These are phyloP conservation scores for Acacia confusa DNA, from an alignment of 306 rosid genomes.

Conservation along the genomic window DNA sequence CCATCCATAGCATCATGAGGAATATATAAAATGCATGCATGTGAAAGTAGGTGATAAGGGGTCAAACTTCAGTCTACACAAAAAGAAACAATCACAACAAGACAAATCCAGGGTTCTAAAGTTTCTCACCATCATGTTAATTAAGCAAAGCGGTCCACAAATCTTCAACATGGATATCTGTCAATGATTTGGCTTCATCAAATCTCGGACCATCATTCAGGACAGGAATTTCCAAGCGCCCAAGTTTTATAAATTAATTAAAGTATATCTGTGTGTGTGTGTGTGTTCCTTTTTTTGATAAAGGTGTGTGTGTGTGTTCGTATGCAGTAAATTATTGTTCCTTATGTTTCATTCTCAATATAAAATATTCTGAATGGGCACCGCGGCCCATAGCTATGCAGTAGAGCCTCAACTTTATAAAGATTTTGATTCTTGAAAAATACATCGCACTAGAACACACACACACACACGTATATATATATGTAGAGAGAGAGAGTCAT, in stretches of 20 bases:
- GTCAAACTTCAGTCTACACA: neutral
- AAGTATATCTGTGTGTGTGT: neutral
- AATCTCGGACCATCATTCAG: neutral
- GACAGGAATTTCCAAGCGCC: neutral
- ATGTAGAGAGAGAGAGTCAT: fast-evolving
- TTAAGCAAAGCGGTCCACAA: neutral
- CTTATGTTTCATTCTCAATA: neutral
- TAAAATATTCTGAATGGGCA: neutral
- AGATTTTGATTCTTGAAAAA: neutral
- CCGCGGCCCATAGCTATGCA: neutral
- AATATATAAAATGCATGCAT: neutral
- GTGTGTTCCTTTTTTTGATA: too few relatives aligned
- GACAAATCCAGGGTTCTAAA: neutral
- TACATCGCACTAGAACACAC: neutral
- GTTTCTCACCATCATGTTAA: neutral
- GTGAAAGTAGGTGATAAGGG: neutral
- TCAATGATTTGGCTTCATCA: neutral
- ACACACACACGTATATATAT: too few relatives aligned
- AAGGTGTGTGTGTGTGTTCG: neutral
- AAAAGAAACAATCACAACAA: neutral
- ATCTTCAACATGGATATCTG: neutral
- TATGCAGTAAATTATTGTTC: neutral
- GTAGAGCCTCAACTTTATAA: neutral
- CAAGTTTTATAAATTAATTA: neutral
- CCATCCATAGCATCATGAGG: too few relatives aligned